Conservation (phyloP, 768 basidiomycete genomes). For the Auricularia heimuer region DNA sequence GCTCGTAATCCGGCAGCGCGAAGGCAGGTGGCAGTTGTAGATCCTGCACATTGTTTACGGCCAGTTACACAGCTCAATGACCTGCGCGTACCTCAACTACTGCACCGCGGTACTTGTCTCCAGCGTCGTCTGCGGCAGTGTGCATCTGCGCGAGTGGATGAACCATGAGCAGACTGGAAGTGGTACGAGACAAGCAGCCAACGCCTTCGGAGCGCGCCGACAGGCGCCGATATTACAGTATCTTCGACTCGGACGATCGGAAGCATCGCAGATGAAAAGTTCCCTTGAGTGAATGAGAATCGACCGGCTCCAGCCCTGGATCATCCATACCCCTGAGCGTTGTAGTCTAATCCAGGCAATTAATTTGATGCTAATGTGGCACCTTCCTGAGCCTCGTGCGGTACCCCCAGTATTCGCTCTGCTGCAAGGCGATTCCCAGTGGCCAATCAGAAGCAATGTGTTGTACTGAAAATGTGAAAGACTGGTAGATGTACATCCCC, state of each 20-base stretch:
- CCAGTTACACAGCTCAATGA: slow-evolving; percentile 1
- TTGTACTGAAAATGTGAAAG: too few relatives aligned
- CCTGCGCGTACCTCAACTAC: slow-evolving; percentile 68
- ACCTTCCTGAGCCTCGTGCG: too few relatives aligned
- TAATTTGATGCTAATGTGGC: too few relatives aligned
- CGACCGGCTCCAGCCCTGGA: too few relatives aligned
- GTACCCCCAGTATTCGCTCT: too few relatives aligned
- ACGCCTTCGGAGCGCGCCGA: neutral
- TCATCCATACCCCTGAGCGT: too few relatives aligned
- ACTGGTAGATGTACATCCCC: too few relatives aligned
- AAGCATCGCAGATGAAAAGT: too few relatives aligned
- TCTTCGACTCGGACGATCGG: neutral
- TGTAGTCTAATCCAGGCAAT: too few relatives aligned
- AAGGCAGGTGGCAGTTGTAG: slow-evolving; percentile 84
- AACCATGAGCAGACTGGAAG: neutral
- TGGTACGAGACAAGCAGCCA: neutral
- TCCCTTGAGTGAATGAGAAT: too few relatives aligned
- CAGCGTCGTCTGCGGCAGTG: neutral
- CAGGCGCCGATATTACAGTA: neutral
- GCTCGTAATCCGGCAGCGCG: slow-evolving; percentile 59
- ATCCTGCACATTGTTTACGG: slow-evolving; percentile 33
- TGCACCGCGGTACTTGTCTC: slow-evolving; percentile 70
- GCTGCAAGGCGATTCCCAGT: too few relatives aligned
- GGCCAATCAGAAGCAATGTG: too few relatives aligned
- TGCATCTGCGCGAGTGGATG: neutral